phyloP scores from a whole-genome alignment of 805 yeast genomes.

The Torulaspora franciscae region DNA sequence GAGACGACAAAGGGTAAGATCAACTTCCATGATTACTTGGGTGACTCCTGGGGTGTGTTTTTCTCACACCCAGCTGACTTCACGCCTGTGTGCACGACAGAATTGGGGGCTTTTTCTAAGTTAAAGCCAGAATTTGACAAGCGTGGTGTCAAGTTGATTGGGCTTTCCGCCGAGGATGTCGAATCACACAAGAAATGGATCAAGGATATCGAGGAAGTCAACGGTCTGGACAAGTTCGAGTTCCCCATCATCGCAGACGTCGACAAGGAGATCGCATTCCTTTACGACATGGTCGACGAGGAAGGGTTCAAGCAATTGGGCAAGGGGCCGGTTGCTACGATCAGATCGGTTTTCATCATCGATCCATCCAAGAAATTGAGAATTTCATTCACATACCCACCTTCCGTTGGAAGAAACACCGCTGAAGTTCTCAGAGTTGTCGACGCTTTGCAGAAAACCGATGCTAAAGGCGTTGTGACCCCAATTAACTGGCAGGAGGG shows the following conservation, averaged over 20 bases:
- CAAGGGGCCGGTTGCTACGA: slow-evolving; percentile 75
- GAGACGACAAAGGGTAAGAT: slow-evolving; percentile 77
- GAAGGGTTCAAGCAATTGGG: slow-evolving; percentile 70
- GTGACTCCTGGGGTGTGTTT: slow-evolving; percentile 80
- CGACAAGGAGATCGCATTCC: slow-evolving; percentile 75
- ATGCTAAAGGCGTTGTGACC: slow-evolving; percentile 77
- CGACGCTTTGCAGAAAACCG: slow-evolving; percentile 83
- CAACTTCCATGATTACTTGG: slow-evolving; percentile 82
- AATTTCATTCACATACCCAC: slow-evolving; percentile 83
- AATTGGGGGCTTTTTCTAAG: slow-evolving; percentile 87
- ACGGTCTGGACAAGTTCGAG: slow-evolving; percentile 62
- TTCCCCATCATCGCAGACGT: slow-evolving; percentile 92
- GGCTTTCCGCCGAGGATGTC: slow-evolving; percentile 80
- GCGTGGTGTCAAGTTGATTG: slow-evolving; percentile 83
- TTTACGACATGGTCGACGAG: slow-evolving; percentile 85
- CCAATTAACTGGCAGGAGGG: slow-evolving; percentile 91
- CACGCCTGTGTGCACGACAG: slow-evolving; percentile 96
- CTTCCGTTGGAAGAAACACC: slow-evolving; percentile 91
- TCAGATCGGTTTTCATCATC: slow-evolving; percentile 87
- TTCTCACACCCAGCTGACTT: slow-evolving; percentile 96
- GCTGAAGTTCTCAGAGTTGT: slow-evolving; percentile 86
- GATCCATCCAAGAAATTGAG: slow-evolving; percentile 89
- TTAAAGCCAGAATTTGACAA: slow-evolving; percentile 83
- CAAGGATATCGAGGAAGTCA: slow-evolving; percentile 82
- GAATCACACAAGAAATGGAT: slow-evolving; percentile 82